Evolutionary conservation across 371 early-diverging fungal species (phyloP).

Genomic region (Entomophthora muscae): DNA sequence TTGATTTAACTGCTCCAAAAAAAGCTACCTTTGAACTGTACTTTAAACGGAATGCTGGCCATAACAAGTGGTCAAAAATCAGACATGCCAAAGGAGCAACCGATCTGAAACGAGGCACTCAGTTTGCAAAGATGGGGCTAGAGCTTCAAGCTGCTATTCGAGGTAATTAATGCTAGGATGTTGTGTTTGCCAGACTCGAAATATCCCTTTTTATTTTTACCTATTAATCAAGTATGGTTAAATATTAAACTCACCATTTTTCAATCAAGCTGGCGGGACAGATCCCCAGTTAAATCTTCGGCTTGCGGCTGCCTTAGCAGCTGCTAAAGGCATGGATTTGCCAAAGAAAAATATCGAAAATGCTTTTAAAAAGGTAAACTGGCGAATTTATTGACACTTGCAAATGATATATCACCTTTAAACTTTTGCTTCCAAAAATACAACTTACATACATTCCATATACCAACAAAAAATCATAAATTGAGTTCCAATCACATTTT

Average conservation of each 20-base stretch:
- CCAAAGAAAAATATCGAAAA: conserved; percentile 54
- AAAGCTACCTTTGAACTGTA: background rate
- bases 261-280: conserved; percentile 26
- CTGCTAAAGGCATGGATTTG: conserved; percentile 37
- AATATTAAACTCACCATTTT: background rate
- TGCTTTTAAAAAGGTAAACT: conserved; percentile 40
- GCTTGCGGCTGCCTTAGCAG: conserved; percentile 34
- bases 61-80: conserved; percentile 52
- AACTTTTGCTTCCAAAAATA: too few species aligned
- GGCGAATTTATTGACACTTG: too few species aligned
- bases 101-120: conserved; percentile 29
- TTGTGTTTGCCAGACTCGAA: background rate
- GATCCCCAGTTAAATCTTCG: conserved; percentile 27
- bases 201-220: background rate
- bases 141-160: conserved; percentile 38
- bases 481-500: too few species aligned
- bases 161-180: conserved; percentile 14
- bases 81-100: conserved; percentile 38
- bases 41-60: conserved; percentile 20
- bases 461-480: too few species aligned
- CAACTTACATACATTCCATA: too few species aligned
- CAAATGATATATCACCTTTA: background rate
- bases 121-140: conserved; percentile 32
- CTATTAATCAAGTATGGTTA: background rate
- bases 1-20: background rate